phyloP scores from a whole-genome alignment of 805 yeast genomes.

The Metschnikowia matae region DNA sequence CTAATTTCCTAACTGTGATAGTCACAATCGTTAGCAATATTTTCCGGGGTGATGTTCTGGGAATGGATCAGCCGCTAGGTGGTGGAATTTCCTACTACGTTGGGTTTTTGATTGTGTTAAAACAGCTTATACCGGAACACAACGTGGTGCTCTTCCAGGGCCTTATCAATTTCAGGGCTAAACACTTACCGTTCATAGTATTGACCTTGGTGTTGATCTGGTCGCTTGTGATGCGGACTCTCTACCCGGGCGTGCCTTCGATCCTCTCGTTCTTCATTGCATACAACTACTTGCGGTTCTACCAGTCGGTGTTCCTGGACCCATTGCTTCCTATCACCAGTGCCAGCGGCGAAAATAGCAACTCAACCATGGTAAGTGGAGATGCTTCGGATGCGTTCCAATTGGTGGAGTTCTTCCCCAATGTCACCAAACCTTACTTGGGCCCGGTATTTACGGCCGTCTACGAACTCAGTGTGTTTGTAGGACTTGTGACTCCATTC shows the following conservation, averaged over 20 bases:
- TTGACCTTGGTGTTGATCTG: conserved; percentile 30
- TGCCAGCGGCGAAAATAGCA: conserved; percentile 24
- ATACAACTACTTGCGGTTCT: conserved; percentile 78
- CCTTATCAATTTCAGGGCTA: conserved; percentile 47
- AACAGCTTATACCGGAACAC: conserved; percentile 57
- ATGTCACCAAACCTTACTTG: conserved; percentile 46
- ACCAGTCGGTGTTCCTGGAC: conserved; percentile 54
- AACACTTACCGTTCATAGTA: conserved; percentile 55
- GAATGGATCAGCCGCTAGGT: conserved; percentile 44
- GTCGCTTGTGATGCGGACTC: conserved; percentile 31
- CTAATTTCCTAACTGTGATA: conserved; percentile 52
- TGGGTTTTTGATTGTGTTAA: conserved; percentile 54
- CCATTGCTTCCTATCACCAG: conserved; percentile 49
- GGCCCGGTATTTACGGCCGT: conserved; percentile 44
- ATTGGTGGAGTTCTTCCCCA: conserved; percentile 81
- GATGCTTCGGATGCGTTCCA: conserved; percentile 91
- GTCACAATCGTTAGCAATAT: conserved; percentile 37
- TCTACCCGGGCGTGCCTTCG: conserved; percentile 55
- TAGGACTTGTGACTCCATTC: conserved; percentile 58
- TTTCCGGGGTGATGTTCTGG: conserved; percentile 29
- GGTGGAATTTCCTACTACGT: conserved; percentile 51
- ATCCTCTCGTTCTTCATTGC: conserved; percentile 58
- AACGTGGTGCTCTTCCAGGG: conserved; percentile 47
- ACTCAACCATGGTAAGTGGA: conserved; percentile 46
- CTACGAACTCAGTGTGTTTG: conserved; percentile 33